Conservation (phyloP, 208 protist species). For the Leishmania turanica region DNA sequence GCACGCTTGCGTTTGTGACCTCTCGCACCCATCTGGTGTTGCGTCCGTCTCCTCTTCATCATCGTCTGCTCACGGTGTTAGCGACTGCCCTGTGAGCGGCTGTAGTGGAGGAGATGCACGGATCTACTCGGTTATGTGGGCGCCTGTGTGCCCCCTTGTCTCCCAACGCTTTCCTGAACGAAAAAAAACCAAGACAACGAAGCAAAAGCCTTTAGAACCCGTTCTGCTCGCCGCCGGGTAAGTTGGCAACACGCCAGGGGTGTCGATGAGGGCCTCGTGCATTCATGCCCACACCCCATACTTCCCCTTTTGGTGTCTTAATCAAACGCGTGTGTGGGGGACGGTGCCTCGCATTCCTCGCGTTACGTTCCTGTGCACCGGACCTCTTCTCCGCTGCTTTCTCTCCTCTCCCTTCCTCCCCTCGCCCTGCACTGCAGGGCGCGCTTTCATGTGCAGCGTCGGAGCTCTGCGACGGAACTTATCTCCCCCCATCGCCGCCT, state of each 20-base stretch:
- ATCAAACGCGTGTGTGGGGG: neutral
- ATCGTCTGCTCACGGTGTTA: no score
- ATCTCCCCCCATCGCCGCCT: neutral
- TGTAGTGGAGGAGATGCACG: neutral
- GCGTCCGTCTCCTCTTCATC: neutral
- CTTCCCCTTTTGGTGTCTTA: neutral
- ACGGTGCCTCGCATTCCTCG: neutral
- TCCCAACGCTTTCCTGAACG: neutral
- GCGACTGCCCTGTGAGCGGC: neutral
- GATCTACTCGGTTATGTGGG: neutral
- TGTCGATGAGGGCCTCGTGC: neutral
- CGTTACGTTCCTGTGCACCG: neutral
- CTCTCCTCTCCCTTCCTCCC: neutral
- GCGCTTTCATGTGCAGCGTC: neutral
- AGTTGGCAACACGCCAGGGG: neutral
- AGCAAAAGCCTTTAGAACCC: neutral
- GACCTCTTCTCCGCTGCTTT: neutral
- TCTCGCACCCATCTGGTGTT: neutral
- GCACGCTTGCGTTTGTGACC: neutral
- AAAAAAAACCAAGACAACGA: neutral
- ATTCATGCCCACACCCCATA: neutral
- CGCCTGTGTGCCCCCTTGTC: neutral
- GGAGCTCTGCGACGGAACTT: neutral
- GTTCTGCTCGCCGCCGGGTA: neutral
- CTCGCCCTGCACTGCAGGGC: neutral